Conservation (phyloP, 768 basidiomycete genomes). For the Suillus discolor region DNA sequence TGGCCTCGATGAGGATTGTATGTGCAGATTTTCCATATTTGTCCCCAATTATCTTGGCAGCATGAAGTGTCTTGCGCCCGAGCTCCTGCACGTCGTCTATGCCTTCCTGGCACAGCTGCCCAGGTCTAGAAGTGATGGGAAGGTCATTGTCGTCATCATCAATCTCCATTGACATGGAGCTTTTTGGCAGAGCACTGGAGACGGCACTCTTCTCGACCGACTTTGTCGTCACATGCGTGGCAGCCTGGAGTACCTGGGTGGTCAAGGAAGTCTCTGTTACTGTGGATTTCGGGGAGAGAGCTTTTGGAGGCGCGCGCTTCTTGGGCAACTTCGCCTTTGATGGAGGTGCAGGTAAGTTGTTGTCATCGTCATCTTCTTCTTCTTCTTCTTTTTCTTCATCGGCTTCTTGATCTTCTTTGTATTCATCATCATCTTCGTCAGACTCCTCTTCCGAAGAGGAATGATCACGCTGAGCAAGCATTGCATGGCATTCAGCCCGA, state of each 20-base stretch:
- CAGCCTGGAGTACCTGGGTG: no score
- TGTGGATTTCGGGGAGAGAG: neutral
- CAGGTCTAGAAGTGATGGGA: neutral
- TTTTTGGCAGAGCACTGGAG: no score
- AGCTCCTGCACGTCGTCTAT: neutral
- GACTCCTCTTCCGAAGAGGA: neutral
- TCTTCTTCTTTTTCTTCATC: neutral
- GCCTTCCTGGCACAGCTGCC: neutral
- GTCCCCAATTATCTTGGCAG: neutral
- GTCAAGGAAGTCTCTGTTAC: neutral
- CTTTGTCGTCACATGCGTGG: no score
- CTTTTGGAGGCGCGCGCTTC: neutral
- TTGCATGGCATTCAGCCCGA: neutral
- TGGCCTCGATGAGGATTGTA: neutral
- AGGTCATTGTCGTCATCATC: neutral
- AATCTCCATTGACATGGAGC: no score
- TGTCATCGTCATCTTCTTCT: no score
- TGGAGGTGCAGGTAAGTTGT: neutral
- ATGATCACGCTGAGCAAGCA: neutral
- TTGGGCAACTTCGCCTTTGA: no score
- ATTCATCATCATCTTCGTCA: neutral
- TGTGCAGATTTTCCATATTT: slow-evolving; percentile 6
- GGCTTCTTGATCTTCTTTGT: neutral
- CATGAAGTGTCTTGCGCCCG: neutral
- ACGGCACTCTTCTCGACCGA: no score